A percentile compares a stretch with the other conserved stretches of the same genome.
Evolutionary conservation across 257 asterid genomes (phyloP).

Genomic region (Catharanthus roseus): DNA sequence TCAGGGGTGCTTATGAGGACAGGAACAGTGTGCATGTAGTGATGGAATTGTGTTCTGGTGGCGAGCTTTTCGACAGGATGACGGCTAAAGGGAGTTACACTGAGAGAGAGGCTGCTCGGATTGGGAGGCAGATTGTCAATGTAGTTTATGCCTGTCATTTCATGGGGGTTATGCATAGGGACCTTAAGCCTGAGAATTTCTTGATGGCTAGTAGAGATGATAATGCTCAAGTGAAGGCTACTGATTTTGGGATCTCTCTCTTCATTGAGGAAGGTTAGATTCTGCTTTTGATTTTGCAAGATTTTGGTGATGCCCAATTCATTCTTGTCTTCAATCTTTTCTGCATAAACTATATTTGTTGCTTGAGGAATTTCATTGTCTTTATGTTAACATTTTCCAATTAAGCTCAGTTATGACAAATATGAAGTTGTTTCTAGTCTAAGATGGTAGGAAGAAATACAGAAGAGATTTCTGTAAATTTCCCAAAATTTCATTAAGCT

Average conservation of each 20-base stretch:
- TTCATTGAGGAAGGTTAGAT: conserved; percentile 37
- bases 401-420: too few relatives aligned
- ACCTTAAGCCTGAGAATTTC: conserved; percentile 45
- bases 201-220: conserved; percentile 30
- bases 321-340: neutral
- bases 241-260: conserved; percentile 40
- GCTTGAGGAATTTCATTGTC: too few relatives aligned
- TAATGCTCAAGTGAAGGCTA: conserved; percentile 33
- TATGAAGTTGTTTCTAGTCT: too few relatives aligned
- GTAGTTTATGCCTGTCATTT: conserved; percentile 43
- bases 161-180: conserved; percentile 45
- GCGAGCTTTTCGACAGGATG: conserved; percentile 39
- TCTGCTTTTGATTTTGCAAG: neutral
- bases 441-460: too few relatives aligned
- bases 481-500: too few relatives aligned
- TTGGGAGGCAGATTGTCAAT: conserved; percentile 40
- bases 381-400: too few relatives aligned
- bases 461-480: too few relatives aligned
- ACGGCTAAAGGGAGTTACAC: conserved; percentile 40
- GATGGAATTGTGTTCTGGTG: conserved; percentile 40
- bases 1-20: conserved; percentile 42
- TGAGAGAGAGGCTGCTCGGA: conserved; percentile 39
- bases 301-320: neutral
- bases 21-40: conserved; percentile 26
- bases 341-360: too few relatives aligned